Conservation (phyloP, 805 yeast species). For the Candida coquimbonensis region DNA sequence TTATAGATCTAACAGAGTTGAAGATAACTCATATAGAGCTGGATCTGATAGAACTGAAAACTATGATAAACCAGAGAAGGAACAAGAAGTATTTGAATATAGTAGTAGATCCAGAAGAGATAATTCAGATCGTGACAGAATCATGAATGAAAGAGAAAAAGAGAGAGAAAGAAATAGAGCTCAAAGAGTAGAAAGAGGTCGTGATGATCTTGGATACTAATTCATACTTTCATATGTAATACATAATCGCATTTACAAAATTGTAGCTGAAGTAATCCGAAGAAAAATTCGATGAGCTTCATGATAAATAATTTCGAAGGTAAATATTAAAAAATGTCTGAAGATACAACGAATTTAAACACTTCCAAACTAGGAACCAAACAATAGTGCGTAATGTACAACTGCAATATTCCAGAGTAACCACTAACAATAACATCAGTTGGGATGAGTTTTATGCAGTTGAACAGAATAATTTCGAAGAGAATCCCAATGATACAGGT, state of each 20-base stretch:
- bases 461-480: slow-evolving; percentile 65
- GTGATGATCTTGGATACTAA: not conserved
- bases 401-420: not conserved
- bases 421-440: slow-evolving; percentile 27
- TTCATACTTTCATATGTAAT: too few relatives aligned
- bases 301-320: too few relatives aligned
- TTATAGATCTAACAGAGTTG: slow-evolving; percentile 5
- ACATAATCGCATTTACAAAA: too few relatives aligned
- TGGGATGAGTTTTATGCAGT: slow-evolving; percentile 84
- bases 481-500: slow-evolving; percentile 80
- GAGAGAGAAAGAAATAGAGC: slow-evolving; percentile 17
- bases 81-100: slow-evolving; percentile 4
- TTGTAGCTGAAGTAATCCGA: not conserved
- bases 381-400: slow-evolving; percentile 42
- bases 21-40: not conserved
- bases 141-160: slow-evolving; percentile 11
- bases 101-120: slow-evolving; percentile 20
- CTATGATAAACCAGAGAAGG: slow-evolving; percentile 5
- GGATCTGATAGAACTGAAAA: slow-evolving; percentile 12
- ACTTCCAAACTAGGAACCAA: slow-evolving; percentile 83
- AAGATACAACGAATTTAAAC: slow-evolving; percentile 45
- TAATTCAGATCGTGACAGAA: slow-evolving; percentile 15
- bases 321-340: slow-evolving; percentile 19
- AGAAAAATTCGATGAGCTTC: not conserved
- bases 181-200: slow-evolving; percentile 2